Evolutionary conservation across 164 flowering plant species (phyloP).

Genomic region (Berberis thunbergii): DNA sequence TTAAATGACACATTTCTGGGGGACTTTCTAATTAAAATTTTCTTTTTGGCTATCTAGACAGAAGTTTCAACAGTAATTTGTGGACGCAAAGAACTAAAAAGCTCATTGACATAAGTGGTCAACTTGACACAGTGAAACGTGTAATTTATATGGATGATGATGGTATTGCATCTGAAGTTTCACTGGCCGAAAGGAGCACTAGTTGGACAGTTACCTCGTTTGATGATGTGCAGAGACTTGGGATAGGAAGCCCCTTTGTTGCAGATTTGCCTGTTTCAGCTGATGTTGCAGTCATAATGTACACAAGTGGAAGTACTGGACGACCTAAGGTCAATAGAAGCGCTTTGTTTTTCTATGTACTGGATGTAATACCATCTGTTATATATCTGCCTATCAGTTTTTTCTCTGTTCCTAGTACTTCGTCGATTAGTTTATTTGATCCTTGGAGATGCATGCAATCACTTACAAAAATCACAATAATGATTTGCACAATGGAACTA

Average conservation of each 20-base stretch:
- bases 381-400: too few species aligned
- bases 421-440: too few species aligned
- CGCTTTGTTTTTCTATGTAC: too few species aligned
- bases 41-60: constrained; percentile 43
- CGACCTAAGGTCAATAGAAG: constrained; percentile 75
- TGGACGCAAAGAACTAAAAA: constrained; percentile 81
- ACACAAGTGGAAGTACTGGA: constrained; percentile 99
- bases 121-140: constrained; percentile 80
- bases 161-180: constrained; percentile 29
- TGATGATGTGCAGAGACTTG: constrained; percentile 56
- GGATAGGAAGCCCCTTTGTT: constrained; percentile 54
- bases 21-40: not conserved
- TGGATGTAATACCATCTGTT: too few species aligned
- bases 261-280: constrained; percentile 71
- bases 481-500: too few species aligned
- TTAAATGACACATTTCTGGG: not conserved
- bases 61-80: constrained; percentile 95
- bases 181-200: constrained; percentile 27
- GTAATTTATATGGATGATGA: constrained; percentile 76
- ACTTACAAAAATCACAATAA: too few species aligned
- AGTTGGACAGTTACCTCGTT: constrained; percentile 52
- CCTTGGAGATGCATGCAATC: too few species aligned
- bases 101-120: constrained; percentile 61
- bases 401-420: too few species aligned
- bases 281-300: constrained; percentile 96